Evolutionary conservation across 2,329 filamentous ascomycete genomes (phyloP).

Genomic region (Stemphylium lycopersici): DNA sequence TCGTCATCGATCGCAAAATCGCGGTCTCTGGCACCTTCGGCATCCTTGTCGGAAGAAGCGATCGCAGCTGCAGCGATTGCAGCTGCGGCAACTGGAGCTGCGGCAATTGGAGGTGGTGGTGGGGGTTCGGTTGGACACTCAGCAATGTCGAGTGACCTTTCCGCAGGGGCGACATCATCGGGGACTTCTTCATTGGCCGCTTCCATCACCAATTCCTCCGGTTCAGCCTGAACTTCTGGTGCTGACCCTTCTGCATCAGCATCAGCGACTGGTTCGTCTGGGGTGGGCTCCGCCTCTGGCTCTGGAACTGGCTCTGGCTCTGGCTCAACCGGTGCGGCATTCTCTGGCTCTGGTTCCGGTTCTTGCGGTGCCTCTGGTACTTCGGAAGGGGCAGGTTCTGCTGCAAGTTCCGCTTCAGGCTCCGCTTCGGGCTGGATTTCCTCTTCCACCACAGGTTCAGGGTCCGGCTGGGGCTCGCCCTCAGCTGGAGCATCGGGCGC

Average conservation of each 20-base stretch:
- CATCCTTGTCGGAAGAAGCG: background rate
- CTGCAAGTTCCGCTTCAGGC: background rate
- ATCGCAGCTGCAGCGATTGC: background rate
- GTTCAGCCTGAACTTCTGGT: background rate
- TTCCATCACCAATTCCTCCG: background rate
- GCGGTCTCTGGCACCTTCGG: constrained; percentile 22
- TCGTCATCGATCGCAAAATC: constrained; percentile 38
- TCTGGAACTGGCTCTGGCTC: background rate
- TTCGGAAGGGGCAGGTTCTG: background rate
- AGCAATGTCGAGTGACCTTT: constrained; percentile 4
- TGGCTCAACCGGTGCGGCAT: background rate
- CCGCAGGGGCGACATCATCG: background rate
- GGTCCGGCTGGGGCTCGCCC: constrained; percentile 6
- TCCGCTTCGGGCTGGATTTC: background rate
- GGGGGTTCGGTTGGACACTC: background rate
- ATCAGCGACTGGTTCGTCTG: background rate
- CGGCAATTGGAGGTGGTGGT: background rate
- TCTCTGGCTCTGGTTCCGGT: background rate
- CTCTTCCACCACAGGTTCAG: background rate
- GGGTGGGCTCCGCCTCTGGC: background rate
- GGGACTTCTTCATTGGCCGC: background rate
- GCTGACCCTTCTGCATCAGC: background rate
- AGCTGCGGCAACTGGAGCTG: too few species aligned
- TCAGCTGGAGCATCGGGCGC: background rate
- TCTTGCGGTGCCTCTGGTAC: background rate